Evolutionary conservation across 495 filamentous ascomycete genomes (phyloP).

Genomic region (Talaromyces trachyspermus): DNA sequence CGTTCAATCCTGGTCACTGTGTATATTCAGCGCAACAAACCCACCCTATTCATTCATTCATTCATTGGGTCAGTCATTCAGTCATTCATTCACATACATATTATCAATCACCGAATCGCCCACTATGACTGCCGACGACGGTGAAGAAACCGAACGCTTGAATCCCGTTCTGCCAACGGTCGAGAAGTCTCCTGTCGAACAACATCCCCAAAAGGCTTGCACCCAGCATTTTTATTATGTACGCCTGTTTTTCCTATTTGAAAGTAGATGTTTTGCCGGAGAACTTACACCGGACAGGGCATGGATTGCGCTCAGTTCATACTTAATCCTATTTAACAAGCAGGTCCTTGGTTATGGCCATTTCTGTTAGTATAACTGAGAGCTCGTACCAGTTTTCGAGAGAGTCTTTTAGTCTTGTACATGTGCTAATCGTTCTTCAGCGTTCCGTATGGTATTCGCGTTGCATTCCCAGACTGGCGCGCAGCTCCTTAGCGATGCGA

Average conservation of each 20-base stretch:
- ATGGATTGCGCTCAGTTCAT: slow-evolving; percentile 89
- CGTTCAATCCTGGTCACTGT: too few species aligned
- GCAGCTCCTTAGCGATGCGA: slow-evolving; percentile 1
- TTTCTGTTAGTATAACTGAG: too few species aligned
- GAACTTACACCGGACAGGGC: slow-evolving; percentile 40
- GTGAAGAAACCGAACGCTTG: too few species aligned
- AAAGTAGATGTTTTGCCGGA: background rate
- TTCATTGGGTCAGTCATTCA: too few species aligned
- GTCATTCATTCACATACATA: background rate
- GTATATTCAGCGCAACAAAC: too few species aligned
- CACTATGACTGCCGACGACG: background rate
- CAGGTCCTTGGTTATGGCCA: slow-evolving; percentile 77
- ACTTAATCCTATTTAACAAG: slow-evolving; percentile 98
- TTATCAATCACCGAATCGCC: background rate
- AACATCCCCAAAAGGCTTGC: slow-evolving; percentile 51
- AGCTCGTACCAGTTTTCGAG: too few species aligned
- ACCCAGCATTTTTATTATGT: slow-evolving; percentile 89
- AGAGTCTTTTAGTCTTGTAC: slow-evolving; percentile 26
- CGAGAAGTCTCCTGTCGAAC: slow-evolving; percentile 61
- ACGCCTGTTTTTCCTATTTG: slow-evolving; percentile 38
- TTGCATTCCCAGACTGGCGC: slow-evolving; percentile 3
- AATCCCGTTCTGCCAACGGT: slow-evolving; percentile 67
- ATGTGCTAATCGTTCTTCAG: too few species aligned
- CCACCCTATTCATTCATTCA: too few species aligned
- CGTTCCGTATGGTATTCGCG: too few species aligned